phyloP scores from a whole-genome alignment of 1,284 basidiomycete genomes.

The Taiwanofungus camphoratus region DNA sequence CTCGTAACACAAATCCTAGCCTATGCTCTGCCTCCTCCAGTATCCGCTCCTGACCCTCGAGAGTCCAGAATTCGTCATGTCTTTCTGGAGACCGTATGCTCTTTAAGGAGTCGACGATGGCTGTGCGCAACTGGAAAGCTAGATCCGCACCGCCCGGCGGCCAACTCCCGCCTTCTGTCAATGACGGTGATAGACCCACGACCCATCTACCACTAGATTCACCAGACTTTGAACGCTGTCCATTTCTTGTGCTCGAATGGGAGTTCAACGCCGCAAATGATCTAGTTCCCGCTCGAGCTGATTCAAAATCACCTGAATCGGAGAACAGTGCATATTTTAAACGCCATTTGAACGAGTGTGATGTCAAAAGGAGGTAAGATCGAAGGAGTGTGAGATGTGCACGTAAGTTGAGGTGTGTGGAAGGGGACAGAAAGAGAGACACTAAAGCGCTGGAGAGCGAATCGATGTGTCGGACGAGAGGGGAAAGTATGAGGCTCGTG shows the following conservation, averaged over 20 bases:
- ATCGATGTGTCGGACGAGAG: conserved; percentile 50
- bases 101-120: conserved; percentile 72
- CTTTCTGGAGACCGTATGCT: conserved; percentile 7
- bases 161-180: conserved; percentile 72
- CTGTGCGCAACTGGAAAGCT: conserved; percentile 73
- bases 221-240: background rate
- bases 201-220: conserved; percentile 40
- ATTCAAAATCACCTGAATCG: conserved; percentile 47
- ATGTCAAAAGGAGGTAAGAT: conserved; percentile 63
- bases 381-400: conserved; percentile 62
- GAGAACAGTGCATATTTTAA: conserved; percentile 65
- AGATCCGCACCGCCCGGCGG: conserved; percentile 81
- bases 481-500: conserved; percentile 49
- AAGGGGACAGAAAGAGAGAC: conserved; percentile 48
- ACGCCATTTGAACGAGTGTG: conserved; percentile 58
- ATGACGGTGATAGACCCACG: conserved; percentile 65
- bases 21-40: conserved; percentile 67
- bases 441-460: conserved; percentile 58
- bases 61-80: conserved; percentile 16
- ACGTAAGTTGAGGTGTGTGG: conserved; percentile 49
- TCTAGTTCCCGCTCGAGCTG: conserved; percentile 14
- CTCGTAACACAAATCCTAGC: conserved; percentile 77
- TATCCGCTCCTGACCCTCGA: conserved; percentile 29
- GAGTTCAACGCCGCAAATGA: conserved; percentile 5
- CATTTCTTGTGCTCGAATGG: background rate